Base-by-base conservation (phyloP, 345 rosid genomes). In the Viola odorata region DNA sequence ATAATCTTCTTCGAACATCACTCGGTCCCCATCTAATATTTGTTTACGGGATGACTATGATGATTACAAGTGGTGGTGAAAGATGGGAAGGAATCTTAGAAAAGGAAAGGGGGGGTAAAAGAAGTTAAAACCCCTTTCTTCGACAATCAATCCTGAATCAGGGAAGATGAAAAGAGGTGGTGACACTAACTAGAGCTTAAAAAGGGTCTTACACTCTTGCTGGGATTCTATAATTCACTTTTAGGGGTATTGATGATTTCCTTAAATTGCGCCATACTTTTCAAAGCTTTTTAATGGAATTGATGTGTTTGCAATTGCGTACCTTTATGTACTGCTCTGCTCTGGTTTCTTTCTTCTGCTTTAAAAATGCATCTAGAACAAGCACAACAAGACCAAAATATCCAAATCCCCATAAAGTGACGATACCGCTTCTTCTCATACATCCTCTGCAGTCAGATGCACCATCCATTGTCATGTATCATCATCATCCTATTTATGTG, bases 211-310 rank as follows among this genome's bases (percentile, higher is more conserved):
- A 23, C 32, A 23, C 32, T 16, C 13, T 16, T 17, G 40, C 23
- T 5, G 37, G 42, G 39, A 47, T 41, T 66, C 53, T 61, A 8
- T 5, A 7, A 51, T 67, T 55, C 61, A 51, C 65, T 75, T 63
- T 71, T 63, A 55, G 67, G 67, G 11, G 13, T 41, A 54, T 14
- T 64, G 64, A 57, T 64, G 53, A 10, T 48, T 59, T 54, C 82
- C 75, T 60, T 55, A 72, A 72, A 75, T 75, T 72, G 72, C 78
- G 71, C 73, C 73, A 55, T 51, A 42, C 67, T 23, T 63, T 69
- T 63, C 39, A 15, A 42, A 52, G 61, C 71, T 45, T 70, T 64
- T 57, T 37, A n/a, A 62, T 45, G 73, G 62, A 57, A 49, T 40
- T 39, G 49, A 65, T 65, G 74, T 56, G 62, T 60, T 49, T 41